A percentile compares a stretch with the other conserved stretches of the same genome.
phyloP scores from a whole-genome alignment of 345 rosid genomes.

The Euphorbia lathyris region DNA sequence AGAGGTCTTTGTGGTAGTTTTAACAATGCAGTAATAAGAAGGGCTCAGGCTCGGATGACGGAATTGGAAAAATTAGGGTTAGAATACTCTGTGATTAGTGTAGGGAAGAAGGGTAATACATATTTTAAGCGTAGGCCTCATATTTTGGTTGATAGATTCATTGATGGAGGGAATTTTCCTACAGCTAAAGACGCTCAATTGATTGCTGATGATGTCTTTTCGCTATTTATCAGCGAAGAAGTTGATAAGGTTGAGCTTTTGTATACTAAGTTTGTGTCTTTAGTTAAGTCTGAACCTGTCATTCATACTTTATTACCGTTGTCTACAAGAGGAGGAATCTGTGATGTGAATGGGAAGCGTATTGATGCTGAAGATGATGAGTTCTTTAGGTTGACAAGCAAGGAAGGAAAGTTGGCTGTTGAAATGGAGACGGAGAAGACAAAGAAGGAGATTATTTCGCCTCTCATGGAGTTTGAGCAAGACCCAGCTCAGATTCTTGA shows the following conservation, averaged over 20 bases:
- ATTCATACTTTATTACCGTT: slow-evolving; percentile 65
- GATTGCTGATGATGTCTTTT: slow-evolving; percentile 78
- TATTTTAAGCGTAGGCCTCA: slow-evolving; percentile 57
- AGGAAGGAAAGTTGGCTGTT: slow-evolving; percentile 65
- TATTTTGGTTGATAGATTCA: slow-evolving; percentile 42
- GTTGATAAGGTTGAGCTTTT: slow-evolving; percentile 90
- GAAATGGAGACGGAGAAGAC: slow-evolving; percentile 46
- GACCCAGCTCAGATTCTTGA: slow-evolving; percentile 90
- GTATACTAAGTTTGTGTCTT: slow-evolving; percentile 73
- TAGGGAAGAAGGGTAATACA: slow-evolving; percentile 80
- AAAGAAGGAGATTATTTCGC: slow-evolving; percentile 34
- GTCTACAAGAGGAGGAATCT: slow-evolving; percentile 51
- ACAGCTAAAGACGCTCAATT: slow-evolving; percentile 76
- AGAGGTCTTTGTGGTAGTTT: slow-evolving; percentile 86
- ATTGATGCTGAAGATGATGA: slow-evolving; percentile 81
- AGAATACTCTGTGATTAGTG: slow-evolving; percentile 61
- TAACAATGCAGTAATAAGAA: slow-evolving; percentile 60
- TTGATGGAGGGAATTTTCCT: slow-evolving; percentile 62
- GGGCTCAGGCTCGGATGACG: slow-evolving; percentile 47
- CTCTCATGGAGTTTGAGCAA: slow-evolving; percentile 83
- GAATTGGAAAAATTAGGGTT: slow-evolving; percentile 61
- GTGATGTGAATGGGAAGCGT: slow-evolving; percentile 58
- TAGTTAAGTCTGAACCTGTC: slow-evolving; percentile 72
- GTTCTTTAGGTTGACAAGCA: slow-evolving; percentile 71
- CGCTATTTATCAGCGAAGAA: slow-evolving; percentile 64